Evolutionary conservation across 805 yeast genomes (phyloP), one percentile per base, ranked within the genome.

Genomic region (Lipomyces mesembrius): DNA sequence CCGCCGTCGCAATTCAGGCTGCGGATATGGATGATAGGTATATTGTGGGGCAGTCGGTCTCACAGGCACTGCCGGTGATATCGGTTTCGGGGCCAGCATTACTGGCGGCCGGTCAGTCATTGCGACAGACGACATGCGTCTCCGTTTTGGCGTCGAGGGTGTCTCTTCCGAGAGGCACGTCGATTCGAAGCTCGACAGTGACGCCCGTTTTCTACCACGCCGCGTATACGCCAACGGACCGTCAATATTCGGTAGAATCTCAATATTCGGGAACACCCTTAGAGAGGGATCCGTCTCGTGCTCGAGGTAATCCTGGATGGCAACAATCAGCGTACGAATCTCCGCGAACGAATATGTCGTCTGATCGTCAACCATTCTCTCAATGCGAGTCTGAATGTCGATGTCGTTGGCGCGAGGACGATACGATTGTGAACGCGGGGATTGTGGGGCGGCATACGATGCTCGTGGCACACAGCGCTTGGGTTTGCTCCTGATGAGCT

Each of bases 181-280:
- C 7, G 60, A 34, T n/a, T 57, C 60, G 2, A 32, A 20, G 20
- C 32, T 25, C 22, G 51, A 25, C 5, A 52, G 17, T 3, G 61
- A 58, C 1, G 27, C 46, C 2, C 61, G 61, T 22, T 49, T 34
- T 32, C 61, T 53, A 20, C 63, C 56, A 12, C 60, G 60, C 2
- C 66, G 66, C 12, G 60, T 32, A 55, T 46, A 52, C 8, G 53
- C 35, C 11, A 59, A 53, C 6, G 60, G 62, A 0, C 62, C 66
- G 14, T 39, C 17, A 11, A 63, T 52, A n/a, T 67, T 63, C 8
- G 70, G 70, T 34, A 67, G 54, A 34, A 67, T 57, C 56, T 67
- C 70, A 20, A 67, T 64, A 34, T 43, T 37, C n/a, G 68, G 70
- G 37, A 67, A 67, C 12, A 58, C 59, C 8, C 65, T 43, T 11